Evolutionary conservation across 2,329 filamentous ascomycete genomes (phyloP).

Genomic region (Alternaria viburni): DNA sequence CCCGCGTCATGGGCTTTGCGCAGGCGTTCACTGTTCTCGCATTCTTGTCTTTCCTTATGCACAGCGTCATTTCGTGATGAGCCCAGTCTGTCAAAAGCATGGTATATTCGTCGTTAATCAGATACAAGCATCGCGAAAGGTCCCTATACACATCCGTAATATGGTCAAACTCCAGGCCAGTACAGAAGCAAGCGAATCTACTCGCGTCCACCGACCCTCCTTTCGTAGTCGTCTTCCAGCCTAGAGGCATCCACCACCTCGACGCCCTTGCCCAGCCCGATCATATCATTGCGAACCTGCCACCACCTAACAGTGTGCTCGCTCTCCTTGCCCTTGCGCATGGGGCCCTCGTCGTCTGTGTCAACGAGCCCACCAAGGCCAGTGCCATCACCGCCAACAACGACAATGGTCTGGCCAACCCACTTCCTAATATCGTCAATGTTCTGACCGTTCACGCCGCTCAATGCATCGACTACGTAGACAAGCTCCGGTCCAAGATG

Average conservation of each 20-base stretch:
- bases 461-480: slow-evolving; percentile 85
- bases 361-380: slow-evolving; percentile 60
- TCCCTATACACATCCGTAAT: slow-evolving; percentile 4
- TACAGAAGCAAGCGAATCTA: slow-evolving; percentile 20
- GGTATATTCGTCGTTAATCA: slow-evolving; percentile 11
- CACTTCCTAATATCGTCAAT: slow-evolving; percentile 70
- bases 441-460: slow-evolving; percentile 74
- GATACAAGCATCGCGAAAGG: slow-evolving; percentile 1
- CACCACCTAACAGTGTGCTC: slow-evolving; percentile 66
- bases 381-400: slow-evolving; percentile 59
- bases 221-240: slow-evolving; percentile 85
- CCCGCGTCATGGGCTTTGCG: not conserved
- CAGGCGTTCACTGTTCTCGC: not conserved
- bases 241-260: slow-evolving; percentile 84
- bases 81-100: not conserved
- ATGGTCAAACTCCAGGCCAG: slow-evolving; percentile 5
- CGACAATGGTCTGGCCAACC: slow-evolving; percentile 67
- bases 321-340: slow-evolving; percentile 30
- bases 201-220: slow-evolving; percentile 71
- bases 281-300: slow-evolving; percentile 74
- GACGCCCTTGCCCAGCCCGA: slow-evolving; percentile 85
- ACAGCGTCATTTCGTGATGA: not conserved
- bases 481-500: slow-evolving; percentile 85
- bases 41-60: not conserved
- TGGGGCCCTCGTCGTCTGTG: slow-evolving; percentile 63